Base-by-base conservation (phyloP, 2,329 filamentous ascomycete species). In the Clonostachys chloroleuca region DNA sequence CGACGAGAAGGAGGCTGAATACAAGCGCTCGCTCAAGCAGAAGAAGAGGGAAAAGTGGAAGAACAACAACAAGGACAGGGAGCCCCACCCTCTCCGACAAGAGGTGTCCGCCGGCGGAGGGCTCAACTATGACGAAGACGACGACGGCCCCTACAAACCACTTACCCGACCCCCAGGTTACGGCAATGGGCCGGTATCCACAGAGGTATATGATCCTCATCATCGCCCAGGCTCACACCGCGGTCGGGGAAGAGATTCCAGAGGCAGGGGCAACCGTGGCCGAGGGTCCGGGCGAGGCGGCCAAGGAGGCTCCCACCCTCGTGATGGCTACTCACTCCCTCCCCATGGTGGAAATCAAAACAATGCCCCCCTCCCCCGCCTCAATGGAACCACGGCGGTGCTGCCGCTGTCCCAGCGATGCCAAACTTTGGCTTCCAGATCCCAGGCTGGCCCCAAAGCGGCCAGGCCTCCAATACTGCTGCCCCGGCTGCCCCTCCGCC, bases 1-100 rank as follows among this genome's bases (percentile, higher is more conserved):
- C 56, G 94, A 99, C 58, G 94, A 99, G 67, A 87, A 89, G 56
- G 94, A 99, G 66, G 86, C 87, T 8, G 89, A 91, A 56, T 83
- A 90, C 62, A 95, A 87, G 69, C 73, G 80, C 48, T 77, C 78
- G 50, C 57, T 82, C 45, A 91, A 91, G 67, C 77, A 83, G 52
- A 86, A 86, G 66, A 81, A 78, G 57, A 80, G 74, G 59, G 72
- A 70, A 51, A 74, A 65, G 51, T 30, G 24, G 24, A 30, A 30
- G 24, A 30, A 30, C 24, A 30, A 30, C 24, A 30, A 30, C 24
- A 68, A 65, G 40, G 68, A 65, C 34, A 64, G 62, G 17, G 60
- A 68, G 46, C 63, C 68, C 30, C 68, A 72, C 49, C 65, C 69
- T 10, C 48, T 72, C 43, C 63, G 68, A 36, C 67, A 70, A 48